Evolutionary conservation across 208 protist species (phyloP).

Genomic region (Trichomonas gallinae): DNA sequence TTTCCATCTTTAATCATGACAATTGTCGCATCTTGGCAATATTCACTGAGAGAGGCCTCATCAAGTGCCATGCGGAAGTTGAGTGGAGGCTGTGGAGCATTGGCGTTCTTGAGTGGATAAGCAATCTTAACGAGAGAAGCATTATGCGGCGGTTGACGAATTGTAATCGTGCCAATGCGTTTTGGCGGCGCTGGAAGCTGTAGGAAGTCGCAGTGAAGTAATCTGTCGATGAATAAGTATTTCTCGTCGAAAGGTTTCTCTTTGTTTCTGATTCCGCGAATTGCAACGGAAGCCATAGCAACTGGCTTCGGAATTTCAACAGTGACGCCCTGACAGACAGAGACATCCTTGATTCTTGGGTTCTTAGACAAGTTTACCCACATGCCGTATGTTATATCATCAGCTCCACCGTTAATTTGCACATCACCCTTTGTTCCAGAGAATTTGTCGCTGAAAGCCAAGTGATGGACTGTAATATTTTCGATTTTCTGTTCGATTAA

Average conservation of each 20-base stretch:
- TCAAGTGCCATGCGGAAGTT: neutral
- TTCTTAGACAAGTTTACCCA: conserved; percentile 14
- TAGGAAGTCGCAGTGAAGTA: neutral
- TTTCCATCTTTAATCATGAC: neutral
- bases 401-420: neutral
- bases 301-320: neutral
- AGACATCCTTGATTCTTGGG: neutral
- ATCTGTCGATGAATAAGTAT: neutral
- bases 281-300: neutral
- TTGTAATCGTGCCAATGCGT: neutral
- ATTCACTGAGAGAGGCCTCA: neutral
- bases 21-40: neutral
- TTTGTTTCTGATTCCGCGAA: neutral
- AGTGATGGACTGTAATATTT: neutral
- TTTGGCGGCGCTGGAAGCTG: neutral
- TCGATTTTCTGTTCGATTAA: neutral
- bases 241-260: neutral
- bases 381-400: neutral
- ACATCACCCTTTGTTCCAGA: neutral
- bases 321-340: neutral
- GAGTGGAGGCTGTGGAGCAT: neutral
- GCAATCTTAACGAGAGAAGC: neutral
- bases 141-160: neutral
- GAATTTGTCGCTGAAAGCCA: conserved; percentile 4
- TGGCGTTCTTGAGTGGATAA: neutral